These are phyloP conservation scores for Eimeria mitis DNA, from an alignment of 169 alveolate species.

Conservation along the genomic window DNA sequence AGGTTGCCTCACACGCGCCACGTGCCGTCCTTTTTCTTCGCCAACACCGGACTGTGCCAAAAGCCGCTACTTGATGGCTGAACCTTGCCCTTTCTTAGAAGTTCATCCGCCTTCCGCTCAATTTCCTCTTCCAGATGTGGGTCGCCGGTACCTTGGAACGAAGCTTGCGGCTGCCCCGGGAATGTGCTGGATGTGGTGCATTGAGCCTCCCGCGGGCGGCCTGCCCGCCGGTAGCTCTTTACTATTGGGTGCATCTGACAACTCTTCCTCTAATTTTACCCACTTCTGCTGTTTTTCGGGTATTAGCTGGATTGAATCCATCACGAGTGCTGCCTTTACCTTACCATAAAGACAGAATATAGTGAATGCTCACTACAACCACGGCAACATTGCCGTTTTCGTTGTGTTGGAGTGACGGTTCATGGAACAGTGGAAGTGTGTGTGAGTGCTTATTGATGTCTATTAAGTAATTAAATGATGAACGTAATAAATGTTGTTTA, in stretches of 20 bases:
- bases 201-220: background rate
- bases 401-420: too few species aligned
- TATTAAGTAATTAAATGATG: too few species aligned
- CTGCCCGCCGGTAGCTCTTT: background rate
- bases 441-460: too few species aligned
- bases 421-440: too few species aligned
- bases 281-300: background rate
- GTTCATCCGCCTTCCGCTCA: background rate
- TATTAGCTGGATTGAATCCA: background rate
- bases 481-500: too few species aligned
- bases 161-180: slow-evolving; percentile 12
- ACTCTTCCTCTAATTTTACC: background rate
- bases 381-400: too few species aligned
- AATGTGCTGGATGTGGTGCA: background rate
- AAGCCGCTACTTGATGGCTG: background rate
- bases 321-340: background rate
- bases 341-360: background rate
- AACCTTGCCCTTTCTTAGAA: background rate
- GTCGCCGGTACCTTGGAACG: background rate
- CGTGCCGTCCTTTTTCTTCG: background rate
- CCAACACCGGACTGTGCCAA: background rate
- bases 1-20: background rate
- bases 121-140: background rate
- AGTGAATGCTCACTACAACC: too few species aligned
- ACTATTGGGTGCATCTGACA: background rate